Percentiles rank a stretch among this genome's conserved stretches.
phyloP scores from a whole-genome alignment of 1,284 basidiomycete genomes.

The Testicularia cyperi region DNA sequence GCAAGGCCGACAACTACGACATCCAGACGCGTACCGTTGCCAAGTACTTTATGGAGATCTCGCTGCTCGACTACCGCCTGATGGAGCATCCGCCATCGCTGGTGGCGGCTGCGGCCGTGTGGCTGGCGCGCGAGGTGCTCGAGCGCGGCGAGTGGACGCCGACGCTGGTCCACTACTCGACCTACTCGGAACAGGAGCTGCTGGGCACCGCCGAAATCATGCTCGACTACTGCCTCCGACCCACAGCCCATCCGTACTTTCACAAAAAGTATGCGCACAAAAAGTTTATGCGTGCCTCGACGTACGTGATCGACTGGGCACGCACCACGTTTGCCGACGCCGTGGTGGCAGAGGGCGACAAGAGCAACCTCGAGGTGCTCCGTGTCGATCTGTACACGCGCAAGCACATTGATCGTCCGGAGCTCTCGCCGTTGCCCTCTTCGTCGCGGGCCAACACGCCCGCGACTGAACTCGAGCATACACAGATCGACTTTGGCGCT shows the following conservation, averaged over 20 bases:
- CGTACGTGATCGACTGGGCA: slow-evolving; percentile 57
- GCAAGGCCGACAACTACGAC: slow-evolving; percentile 64
- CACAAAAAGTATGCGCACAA: slow-evolving; percentile 60
- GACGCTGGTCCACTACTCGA: slow-evolving; percentile 87
- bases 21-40: slow-evolving; percentile 85
- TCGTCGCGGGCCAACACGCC: slow-evolving; percentile 26
- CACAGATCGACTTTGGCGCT: background rate
- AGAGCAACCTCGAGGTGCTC: slow-evolving; percentile 42
- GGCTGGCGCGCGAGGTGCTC: slow-evolving; percentile 83
- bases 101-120: slow-evolving; percentile 83
- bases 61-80: slow-evolving; percentile 81
- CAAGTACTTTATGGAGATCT: slow-evolving; percentile 79
- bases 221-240: slow-evolving; percentile 72
- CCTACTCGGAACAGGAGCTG: slow-evolving; percentile 80
- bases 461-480: background rate
- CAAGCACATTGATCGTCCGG: slow-evolving; percentile 40
- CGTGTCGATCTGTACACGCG: slow-evolving; percentile 45
- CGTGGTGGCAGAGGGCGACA: slow-evolving; percentile 35
- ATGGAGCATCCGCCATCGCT: slow-evolving; percentile 79
- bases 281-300: slow-evolving; percentile 58
- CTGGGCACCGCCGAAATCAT: slow-evolving; percentile 86
- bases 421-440: slow-evolving; percentile 19
- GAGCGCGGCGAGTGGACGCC: slow-evolving; percentile 77
- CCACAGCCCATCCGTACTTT: slow-evolving; percentile 49
- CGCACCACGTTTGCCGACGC: slow-evolving; percentile 48